Evolutionary conservation across 352 stramenopile genomes (phyloP), one percentile per base, ranked within the genome.

Genomic region (Phytopythium aichiense): DNA sequence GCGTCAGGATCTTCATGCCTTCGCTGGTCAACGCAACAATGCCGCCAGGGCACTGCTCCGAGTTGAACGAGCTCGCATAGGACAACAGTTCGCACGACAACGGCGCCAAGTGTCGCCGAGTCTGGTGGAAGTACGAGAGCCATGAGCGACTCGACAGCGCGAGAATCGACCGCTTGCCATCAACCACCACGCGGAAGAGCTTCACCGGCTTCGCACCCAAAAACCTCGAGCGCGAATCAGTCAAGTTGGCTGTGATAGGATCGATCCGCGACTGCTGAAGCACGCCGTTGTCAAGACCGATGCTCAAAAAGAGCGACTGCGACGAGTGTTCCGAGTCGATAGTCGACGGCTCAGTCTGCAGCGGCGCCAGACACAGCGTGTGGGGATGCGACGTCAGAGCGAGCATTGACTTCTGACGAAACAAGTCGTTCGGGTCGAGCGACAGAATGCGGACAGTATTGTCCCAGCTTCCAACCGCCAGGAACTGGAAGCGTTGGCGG

Each of bases 1-100:
- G 77, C 22, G 93, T 98, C 56, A 99, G 72, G 62, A 99, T 99
- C 61, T 98, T 93, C 64, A 99, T 95, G 15, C 93, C 97, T 66
- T 96, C 96, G 23, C 94, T 96, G 3, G 88, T 89, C 37, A 99
- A 89, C 1, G 97, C 97, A 11, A 99, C 97, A 65, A 99, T 92
- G 25, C 97, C 98, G 69, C 99, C 95, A 13, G 83, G 86, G 50
- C 97, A 98, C 48, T 98, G 87, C 60, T 99, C 96, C 35, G 93
- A 99, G 38, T 91, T 88, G 72, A 99, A 99, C 15, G 88, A 95
- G 55, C 93, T 98, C 9, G 92, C 97, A 63, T 98, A 96, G 30
- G 98, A 92, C 13, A 99, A 73, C 40, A 88, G 76, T 56, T 98
- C 94, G 65, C 98, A 99, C 53, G 92, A 98, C 13, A 99, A 75